Evolutionary conservation across 257 asterid species (phyloP), one percentile per base, ranked within the genome.

Genomic region (Linaria vulgaris): DNA sequence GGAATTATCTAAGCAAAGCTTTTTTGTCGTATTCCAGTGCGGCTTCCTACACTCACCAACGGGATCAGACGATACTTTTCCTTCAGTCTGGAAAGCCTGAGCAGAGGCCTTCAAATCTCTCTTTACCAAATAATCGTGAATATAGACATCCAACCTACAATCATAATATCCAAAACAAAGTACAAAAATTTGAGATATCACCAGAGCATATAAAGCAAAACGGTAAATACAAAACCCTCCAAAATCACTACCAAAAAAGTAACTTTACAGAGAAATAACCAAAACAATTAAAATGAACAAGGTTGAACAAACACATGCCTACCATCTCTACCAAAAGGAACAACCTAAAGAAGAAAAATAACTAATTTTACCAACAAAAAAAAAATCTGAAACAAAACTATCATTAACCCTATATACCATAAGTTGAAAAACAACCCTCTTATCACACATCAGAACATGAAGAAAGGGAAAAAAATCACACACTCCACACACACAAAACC

Each of bases 51-150:
- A 62, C 92, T 52, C 63, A 94, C 97, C 99, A 71, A 94, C 99
- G 3, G 99, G 99, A 71, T 94, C 99, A 5, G 99, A 85, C 9
- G 97, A 90, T 22, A 94, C 99, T 78, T 94, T 94, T 59, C 97
- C 99, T 79, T 94, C 99, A 20, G 95, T 87, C 79, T 84, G 99
- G 68, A 94, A 94, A 17, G 99, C 96, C 80, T 90, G 95, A 20
- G 99, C 99, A 27, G 96, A 78, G 54, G 95, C 95, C 79, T 90
- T 94, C 78, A 94, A 79, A 77, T 90, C 97, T 76, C 99, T 86
- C 81, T 94, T 94, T 56, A 94, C 95, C 54, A 94, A 79, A 79
- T 94, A 94, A 74, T 94, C 99, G 54, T 94, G 85, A 69, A 94
- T 94, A 63, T 94, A 94, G 49, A 94, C 99, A 72, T 94, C 99